Percentiles rank a stretch among this genome's conserved stretches.
These are phyloP conservation scores for Anisodus tanguticus DNA, from an alignment of 257 asterid species.

Conservation along the genomic window DNA sequence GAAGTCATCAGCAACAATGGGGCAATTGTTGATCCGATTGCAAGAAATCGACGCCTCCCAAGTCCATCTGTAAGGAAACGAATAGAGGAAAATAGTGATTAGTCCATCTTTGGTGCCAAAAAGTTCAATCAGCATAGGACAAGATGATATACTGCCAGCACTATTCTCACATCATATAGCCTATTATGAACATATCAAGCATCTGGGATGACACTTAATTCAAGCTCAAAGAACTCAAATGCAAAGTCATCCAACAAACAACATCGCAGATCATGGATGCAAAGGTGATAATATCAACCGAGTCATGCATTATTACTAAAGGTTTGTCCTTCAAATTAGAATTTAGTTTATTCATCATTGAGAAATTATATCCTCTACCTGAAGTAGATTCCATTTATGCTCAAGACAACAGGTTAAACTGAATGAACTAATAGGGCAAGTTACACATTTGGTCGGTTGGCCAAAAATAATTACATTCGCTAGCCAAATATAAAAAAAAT, in stretches of 20 bases:
- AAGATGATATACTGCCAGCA: background rate
- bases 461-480: too few species aligned
- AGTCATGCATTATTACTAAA: background rate
- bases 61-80: slow-evolving; percentile 49
- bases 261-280: background rate
- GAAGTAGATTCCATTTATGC: background rate
- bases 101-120: background rate
- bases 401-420: background rate
- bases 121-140: background rate
- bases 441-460: too few species aligned
- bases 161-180: slow-evolving; percentile 1
- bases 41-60: slow-evolving; percentile 72
- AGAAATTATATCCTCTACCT: background rate
- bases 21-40: slow-evolving; percentile 58
- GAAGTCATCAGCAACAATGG: slow-evolving; percentile 59
- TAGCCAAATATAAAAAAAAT: too few species aligned
- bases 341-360: background rate
- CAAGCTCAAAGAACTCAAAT: background rate
- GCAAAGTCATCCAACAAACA: slow-evolving; percentile 21
- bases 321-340: background rate
- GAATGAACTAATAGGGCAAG: too few species aligned
- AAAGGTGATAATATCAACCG: slow-evolving; percentile 11
- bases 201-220: slow-evolving; percentile 2
- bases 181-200: slow-evolving; percentile 8
- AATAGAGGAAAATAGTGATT: slow-evolving; percentile 15